Conservation (phyloP, 139 green algal species). For the Astrephomene gubernaculifera region DNA sequence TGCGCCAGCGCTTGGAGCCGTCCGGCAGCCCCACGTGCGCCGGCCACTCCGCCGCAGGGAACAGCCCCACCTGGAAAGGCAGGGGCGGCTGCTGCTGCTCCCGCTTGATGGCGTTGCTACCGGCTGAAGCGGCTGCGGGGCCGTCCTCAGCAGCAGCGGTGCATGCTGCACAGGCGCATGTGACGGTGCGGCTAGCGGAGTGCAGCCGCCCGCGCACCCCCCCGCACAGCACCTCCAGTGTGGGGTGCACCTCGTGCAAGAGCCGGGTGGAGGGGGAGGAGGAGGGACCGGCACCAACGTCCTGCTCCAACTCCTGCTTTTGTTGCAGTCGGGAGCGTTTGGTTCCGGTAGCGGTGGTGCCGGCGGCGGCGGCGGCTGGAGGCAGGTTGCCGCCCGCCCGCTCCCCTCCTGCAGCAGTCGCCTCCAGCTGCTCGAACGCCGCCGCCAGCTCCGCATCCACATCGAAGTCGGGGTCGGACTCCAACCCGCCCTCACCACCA, state of each 20-base stretch:
- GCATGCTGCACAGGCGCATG: slow-evolving; percentile 8
- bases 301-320: too few species aligned
- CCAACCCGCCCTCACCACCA: not conserved
- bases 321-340: too few species aligned
- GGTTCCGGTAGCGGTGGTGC: too few species aligned
- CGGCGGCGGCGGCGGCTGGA: not conserved
- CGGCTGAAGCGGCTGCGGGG: too few species aligned
- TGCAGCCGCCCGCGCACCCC: not conserved
- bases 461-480: not conserved
- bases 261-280: not conserved
- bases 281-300: too few species aligned
- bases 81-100: not conserved
- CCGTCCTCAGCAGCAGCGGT: not conserved
- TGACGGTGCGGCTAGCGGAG: not conserved
- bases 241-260: not conserved
- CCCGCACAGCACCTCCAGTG: not conserved
- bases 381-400: not conserved
- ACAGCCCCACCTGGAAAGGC: not conserved
- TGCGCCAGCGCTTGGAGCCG: not conserved
- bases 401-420: not conserved
- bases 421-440: not conserved
- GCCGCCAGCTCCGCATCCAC: slow-evolving; percentile 18
- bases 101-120: not conserved
- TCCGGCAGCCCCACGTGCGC: not conserved
- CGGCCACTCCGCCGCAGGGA: not conserved